These are phyloP conservation scores for Panellus pusillus DNA, from an alignment of 768 basidiomycete species.

Conservation along the genomic window DNA sequence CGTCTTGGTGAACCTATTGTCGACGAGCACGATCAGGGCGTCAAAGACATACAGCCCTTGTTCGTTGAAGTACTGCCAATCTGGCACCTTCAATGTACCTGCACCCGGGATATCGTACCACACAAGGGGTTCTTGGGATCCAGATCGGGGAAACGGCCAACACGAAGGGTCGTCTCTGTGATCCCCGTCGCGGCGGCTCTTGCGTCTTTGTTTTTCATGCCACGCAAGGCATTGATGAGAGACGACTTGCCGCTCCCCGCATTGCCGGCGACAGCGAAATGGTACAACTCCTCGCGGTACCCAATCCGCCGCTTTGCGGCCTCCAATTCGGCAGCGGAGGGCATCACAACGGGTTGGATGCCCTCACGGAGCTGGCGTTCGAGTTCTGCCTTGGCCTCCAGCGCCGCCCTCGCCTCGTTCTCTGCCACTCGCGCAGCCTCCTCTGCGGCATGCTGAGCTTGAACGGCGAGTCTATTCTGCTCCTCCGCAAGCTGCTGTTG, in stretches of 20 bases:
- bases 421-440: not conserved
- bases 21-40: constrained; percentile 31
- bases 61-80: constrained; percentile 37
- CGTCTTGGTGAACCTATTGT: constrained; percentile 33
- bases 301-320: constrained; percentile 6
- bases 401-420: not conserved
- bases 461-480: not conserved
- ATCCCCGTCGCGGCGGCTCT: constrained; percentile 29
- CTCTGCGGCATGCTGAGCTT: not conserved
- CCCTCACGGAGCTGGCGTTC: not conserved
- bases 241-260: constrained; percentile 38
- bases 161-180: constrained; percentile 27
- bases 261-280: constrained; percentile 34
- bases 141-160: constrained; percentile 26
- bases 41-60: constrained; percentile 38
- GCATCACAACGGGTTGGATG: constrained; percentile 30
- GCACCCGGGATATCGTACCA: constrained; percentile 39
- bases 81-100: constrained; percentile 29
- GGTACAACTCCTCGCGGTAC: constrained; percentile 27
- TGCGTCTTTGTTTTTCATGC: constrained; percentile 22
- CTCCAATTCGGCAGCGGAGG: constrained; percentile 23
- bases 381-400: not conserved
- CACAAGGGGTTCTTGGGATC: constrained; percentile 21
- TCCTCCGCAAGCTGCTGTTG: constrained; percentile 28
- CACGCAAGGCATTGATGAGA: constrained; percentile 35